phyloP scores from a whole-genome alignment of 345 rosid species.

The Eutrema heterophyllum region DNA sequence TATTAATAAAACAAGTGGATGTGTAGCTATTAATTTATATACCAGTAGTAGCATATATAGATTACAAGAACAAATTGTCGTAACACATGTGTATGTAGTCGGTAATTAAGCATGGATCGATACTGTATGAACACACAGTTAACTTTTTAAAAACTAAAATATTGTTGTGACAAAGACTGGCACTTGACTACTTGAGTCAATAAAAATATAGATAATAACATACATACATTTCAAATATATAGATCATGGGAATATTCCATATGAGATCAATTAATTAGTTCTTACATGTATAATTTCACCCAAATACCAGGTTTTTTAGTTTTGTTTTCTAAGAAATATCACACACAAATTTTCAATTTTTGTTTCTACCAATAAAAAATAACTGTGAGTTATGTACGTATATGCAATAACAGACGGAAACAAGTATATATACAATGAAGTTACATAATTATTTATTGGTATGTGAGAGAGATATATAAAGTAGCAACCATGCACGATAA shows the following conservation, averaged over 20 bases:
- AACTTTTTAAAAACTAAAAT: neutral
- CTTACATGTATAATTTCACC: neutral
- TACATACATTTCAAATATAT: neutral
- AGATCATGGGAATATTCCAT: constrained; percentile 22
- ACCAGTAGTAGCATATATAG: neutral
- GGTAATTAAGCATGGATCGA: constrained; percentile 10
- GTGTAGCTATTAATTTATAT: neutral
- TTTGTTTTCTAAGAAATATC: too few relatives aligned
- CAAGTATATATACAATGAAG: neutral
- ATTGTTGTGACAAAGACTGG: constrained; percentile 3
- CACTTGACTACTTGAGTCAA: constrained; percentile 13
- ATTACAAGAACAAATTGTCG: constrained; percentile 22
- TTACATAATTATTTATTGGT: neutral
- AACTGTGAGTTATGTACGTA: neutral
- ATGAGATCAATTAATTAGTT: constrained; percentile 11
- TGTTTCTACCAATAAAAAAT: neutral
- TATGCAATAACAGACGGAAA: neutral
- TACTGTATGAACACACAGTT: neutral
- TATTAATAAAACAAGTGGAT: neutral
- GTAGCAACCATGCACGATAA: constrained; percentile 13
- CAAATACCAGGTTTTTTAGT: too few relatives aligned
- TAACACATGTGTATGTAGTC: constrained; percentile 24
- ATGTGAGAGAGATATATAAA: constrained; percentile 12
- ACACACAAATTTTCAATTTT: too few relatives aligned
- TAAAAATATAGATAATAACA: neutral